Evolutionary conservation across 176 grass and related monocot species (phyloP), one percentile per base, ranked within the genome.

Genomic region (Oryza australiensis): DNA sequence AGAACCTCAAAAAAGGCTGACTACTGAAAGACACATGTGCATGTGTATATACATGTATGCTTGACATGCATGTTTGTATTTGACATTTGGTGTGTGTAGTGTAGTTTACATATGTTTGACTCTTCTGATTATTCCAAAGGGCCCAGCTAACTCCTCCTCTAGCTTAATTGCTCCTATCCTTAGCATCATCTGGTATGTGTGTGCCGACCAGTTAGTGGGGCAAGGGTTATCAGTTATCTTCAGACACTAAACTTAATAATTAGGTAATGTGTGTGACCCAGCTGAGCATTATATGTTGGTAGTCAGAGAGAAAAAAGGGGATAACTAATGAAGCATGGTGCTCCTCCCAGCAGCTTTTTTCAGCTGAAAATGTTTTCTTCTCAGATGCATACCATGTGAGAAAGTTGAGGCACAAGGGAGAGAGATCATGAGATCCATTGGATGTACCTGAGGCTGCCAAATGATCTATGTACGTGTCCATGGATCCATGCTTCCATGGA

Each of bases 331-430:
- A 70, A 24, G 4, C 4, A 29, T 73, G 71, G 27, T 74, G 72
- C 43, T 62, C 73, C 35, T 20, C 22, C 33, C 35, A 37, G 35
- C 18, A 23, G 53, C 66, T 23, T 69, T 76, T 76, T 57, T 84
- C 73, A 32, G 73, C 63, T 84, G 64, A 26, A 68, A 24, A 62
- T 70, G 64, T 15, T 32, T 34, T 84, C 18, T 26, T 33, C 14
- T n/a, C 64, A 77, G 64, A 77, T 80, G 68, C 68, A 73, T 46
- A 32, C 76, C 76, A 86, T 78, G 75, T 79, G 83, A 49, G 27
- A 78, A 34, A 38, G 34, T 43, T 60, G 46, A 33, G 37, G 68
- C 53, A 12, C 51, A 27, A 3, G 26, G 35, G 35, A 37, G 18
- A 48, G 35, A 62, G 53, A 72, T 72, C 46, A 66, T 22, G 41